Evolutionary conservation across 1,284 basidiomycete species (phyloP), one percentile per base, ranked within the genome.

Genomic region (Erythrobasidium hasegawianum): DNA sequence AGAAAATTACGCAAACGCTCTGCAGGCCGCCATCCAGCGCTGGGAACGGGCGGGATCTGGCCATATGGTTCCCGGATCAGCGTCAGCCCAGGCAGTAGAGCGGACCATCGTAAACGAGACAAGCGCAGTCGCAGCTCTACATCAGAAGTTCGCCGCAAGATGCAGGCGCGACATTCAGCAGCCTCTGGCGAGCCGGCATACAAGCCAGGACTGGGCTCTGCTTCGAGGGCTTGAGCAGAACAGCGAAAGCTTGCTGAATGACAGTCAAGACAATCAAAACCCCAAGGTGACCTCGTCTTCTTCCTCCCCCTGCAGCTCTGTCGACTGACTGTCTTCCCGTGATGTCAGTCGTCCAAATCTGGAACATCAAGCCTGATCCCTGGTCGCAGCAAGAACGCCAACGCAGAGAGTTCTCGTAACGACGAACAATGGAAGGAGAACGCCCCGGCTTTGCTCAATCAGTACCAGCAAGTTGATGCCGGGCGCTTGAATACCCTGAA

Each of bases 401-500:
- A n/a, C 16, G 43, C 16, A 47, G 43, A 16, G n/a, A 7, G 7
- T 24, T n/a, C 47, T 57, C 26, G 62, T 26, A 24, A 43, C 45
- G 2, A 57, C 43, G 62, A 57, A 53, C 29, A 65, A 65, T 58
- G 55, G 62, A 20, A 50, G 16, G 56, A 65, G 22, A 38, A 43
- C 38, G 62, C 62, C 3, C 55, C 55, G 8, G 18, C 55, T 27
- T 58, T 55, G 33, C 56, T 65, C 45, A 27, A 38, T 20, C 26
- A 55, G 26, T 65, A 58, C 38, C 62, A 65, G 38, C 41, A 58
- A 14, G 40, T 65, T 38, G 62, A 65, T 56, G 57, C 29, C 57
- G 62, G 29, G 11, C 41, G 62, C 2, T 38, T 65, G 5, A 58
- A 45, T 10, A 65, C 53, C 29, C 47, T 65, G 24, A 65, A 65